Conservation (phyloP, 2,329 filamentous ascomycete genomes). For the Talaromyces sp. region DNA sequence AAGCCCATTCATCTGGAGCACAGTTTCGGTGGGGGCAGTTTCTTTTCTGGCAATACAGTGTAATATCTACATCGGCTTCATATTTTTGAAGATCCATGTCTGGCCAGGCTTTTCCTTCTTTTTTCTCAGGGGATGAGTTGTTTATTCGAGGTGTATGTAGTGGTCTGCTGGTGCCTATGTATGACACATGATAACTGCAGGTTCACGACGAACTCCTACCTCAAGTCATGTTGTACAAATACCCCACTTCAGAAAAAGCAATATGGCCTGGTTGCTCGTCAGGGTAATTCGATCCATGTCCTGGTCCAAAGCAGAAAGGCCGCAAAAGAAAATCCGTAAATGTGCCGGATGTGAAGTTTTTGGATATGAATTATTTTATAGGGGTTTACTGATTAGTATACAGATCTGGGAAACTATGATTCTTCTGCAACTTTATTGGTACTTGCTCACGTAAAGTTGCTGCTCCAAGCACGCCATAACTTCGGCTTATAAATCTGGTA, state of each 20-base stretch:
- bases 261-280: background rate
- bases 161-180: background rate
- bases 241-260: background rate
- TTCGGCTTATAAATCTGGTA: background rate
- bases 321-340: background rate
- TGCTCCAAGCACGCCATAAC: conserved; percentile 5
- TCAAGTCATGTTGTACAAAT: background rate
- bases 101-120: background rate
- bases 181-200: background rate
- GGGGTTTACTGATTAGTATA: background rate
- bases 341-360: background rate
- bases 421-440: background rate
- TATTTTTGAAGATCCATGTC: background rate
- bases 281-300: background rate
- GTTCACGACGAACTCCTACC: background rate
- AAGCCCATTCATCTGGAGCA: background rate
- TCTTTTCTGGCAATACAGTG: background rate
- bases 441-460: background rate
- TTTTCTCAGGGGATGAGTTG: background rate
- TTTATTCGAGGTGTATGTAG: background rate
- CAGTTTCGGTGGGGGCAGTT: background rate
- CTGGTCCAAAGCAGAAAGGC: background rate
- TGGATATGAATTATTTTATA: background rate
- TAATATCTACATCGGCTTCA: background rate
- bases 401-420: background rate